These are phyloP conservation scores for Shiraia bambusicola DNA, from an alignment of 2,329 filamentous ascomycete genomes.

Conservation along the genomic window DNA sequence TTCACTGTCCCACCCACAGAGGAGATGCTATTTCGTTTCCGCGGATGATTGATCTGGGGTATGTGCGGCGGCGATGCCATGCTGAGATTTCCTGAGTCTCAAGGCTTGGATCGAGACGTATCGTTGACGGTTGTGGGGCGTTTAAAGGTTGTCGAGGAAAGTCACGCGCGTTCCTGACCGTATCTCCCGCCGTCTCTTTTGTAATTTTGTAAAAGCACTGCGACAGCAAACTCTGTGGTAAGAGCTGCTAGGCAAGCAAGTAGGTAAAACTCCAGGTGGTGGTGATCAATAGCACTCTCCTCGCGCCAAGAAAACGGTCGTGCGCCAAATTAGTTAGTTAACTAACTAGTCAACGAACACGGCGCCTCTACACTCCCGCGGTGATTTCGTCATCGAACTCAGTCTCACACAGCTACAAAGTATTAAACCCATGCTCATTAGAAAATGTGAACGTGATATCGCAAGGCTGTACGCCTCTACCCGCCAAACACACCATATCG, in stretches of 20 bases:
- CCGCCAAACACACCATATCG: background rate
- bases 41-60: conserved; percentile 56
- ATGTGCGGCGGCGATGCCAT: conserved; percentile 62
- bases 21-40: conserved; percentile 63
- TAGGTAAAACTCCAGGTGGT: conserved; percentile 12
- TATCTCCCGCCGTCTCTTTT: too few relatives aligned
- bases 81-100: conserved; percentile 38
- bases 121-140: background rate
- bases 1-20: conserved; percentile 53
- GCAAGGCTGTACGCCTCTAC: conserved; percentile 1
- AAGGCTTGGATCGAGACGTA: too few relatives aligned
- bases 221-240: too few relatives aligned
- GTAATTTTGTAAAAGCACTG: too few relatives aligned
- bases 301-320: conserved; percentile 13
- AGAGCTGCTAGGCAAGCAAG: background rate
- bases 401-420: conserved; percentile 11
- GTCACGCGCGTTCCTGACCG: too few relatives aligned
- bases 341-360: too few relatives aligned
- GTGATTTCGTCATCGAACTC: conserved; percentile 32
- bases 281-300: too few relatives aligned
- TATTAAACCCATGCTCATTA: conserved; percentile 10
- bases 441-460: conserved; percentile 6
- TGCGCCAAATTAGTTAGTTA: conserved; percentile 18
- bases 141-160: too few relatives aligned
- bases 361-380: conserved; percentile 7